These are phyloP conservation scores for Malania oleifera DNA, from an alignment of 164 flowering plant species.

Conservation along the genomic window DNA sequence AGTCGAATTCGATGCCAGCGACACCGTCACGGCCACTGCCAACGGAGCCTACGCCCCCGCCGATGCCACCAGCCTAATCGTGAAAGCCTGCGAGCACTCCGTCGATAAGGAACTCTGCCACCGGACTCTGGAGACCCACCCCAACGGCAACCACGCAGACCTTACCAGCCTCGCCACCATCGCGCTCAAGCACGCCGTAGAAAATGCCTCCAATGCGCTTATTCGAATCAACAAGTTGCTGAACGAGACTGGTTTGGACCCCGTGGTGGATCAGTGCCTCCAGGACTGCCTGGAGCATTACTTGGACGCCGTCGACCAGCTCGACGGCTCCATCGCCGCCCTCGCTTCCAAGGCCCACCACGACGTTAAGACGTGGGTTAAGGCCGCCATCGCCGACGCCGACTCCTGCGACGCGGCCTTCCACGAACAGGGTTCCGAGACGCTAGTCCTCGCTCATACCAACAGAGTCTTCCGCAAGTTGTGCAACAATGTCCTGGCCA, in stretches of 20 bases:
- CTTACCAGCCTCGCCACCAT: slow-evolving; percentile 20
- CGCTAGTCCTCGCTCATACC: neutral
- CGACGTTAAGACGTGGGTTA: slow-evolving; percentile 28
- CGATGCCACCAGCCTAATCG: too few relatives aligned
- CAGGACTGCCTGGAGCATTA: slow-evolving; percentile 33
- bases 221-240: slow-evolving; percentile 10
- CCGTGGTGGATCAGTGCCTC: slow-evolving; percentile 25
- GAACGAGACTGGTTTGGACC: slow-evolving; percentile 9
- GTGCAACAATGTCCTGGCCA: slow-evolving; percentile 17
- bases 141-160: slow-evolving; percentile 12
- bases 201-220: slow-evolving; percentile 17
- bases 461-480: slow-evolving; percentile 12
- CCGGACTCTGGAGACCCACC: slow-evolving; percentile 16
- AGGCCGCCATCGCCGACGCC: slow-evolving; percentile 27
- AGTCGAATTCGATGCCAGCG: too few relatives aligned
- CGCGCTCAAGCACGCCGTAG: slow-evolving; percentile 21
- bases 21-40: neutral
- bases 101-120: slow-evolving; percentile 18
- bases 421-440: neutral
- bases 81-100: slow-evolving; percentile 16
- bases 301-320: slow-evolving; percentile 30
- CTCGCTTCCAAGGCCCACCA: slow-evolving; percentile 16
- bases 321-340: slow-evolving; percentile 38
- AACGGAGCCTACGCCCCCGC: neutral
- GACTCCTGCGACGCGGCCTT: slow-evolving; percentile 23